phyloP scores from a whole-genome alignment of 345 rosid species.

The Aegle marmelos region DNA sequence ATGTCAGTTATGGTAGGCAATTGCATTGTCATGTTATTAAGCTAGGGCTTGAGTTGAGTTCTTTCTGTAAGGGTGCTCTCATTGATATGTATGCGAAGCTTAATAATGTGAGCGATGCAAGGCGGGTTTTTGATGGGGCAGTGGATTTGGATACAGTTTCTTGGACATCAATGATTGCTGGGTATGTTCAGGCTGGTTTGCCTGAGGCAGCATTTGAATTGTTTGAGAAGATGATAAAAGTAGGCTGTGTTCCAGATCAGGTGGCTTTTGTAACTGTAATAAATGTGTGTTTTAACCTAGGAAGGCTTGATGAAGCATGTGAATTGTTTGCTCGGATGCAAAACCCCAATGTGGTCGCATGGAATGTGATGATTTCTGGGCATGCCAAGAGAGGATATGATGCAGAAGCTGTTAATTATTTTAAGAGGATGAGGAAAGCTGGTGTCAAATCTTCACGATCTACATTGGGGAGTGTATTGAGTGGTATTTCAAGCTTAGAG shows the following conservation, averaged over 20 bases:
- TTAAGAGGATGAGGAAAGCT: constrained; percentile 58
- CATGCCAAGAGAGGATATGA: constrained; percentile 72
- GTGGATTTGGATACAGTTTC: constrained; percentile 63
- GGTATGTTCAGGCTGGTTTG: constrained; percentile 62
- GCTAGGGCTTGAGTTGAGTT: constrained; percentile 50
- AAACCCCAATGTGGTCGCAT: constrained; percentile 72
- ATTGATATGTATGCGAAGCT: constrained; percentile 87
- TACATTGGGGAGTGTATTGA: constrained; percentile 80
- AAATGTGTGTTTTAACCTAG: constrained; percentile 52
- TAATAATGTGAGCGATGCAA: constrained; percentile 48
- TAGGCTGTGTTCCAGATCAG: constrained; percentile 62
- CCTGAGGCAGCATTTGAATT: constrained; percentile 65
- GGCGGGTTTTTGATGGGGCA: constrained; percentile 56
- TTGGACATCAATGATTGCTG: constrained; percentile 86
- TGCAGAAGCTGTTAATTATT: constrained; percentile 51
- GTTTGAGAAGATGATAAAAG: constrained; percentile 52
- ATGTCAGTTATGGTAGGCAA: constrained; percentile 49
- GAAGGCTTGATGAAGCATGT: constrained; percentile 69
- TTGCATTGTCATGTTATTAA: constrained; percentile 62
- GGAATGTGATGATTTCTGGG: constrained; percentile 96
- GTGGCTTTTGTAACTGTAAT: constrained; percentile 66
- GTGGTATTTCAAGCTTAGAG: constrained; percentile 60
- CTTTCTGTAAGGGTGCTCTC: constrained; percentile 69
- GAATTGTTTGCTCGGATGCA: constrained; percentile 55
- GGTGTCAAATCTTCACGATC: constrained; percentile 74